These are phyloP conservation scores for Fusarium tjaetaba DNA, from an alignment of 2,329 filamentous ascomycete species.

Conservation along the genomic window DNA sequence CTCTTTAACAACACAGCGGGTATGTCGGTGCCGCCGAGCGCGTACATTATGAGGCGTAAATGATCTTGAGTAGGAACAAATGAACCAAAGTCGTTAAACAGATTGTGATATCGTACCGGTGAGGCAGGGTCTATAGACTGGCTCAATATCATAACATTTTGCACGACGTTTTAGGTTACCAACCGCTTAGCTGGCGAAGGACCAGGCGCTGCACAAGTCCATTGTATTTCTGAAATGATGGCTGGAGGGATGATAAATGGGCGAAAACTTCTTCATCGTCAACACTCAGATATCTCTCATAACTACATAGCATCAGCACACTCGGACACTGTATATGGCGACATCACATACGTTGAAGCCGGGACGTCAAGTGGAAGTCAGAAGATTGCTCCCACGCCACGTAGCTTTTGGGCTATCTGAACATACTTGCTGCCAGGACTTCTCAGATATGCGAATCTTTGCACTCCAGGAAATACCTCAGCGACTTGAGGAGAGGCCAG, in stretches of 20 bases:
- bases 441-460: conserved; percentile 36
- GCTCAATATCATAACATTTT: background rate
- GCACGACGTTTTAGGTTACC: background rate
- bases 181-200: conserved; percentile 13
- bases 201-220: conserved; percentile 37
- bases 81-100: conserved; percentile 24
- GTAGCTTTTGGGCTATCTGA: conserved; percentile 44
- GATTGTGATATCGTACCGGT: no score
- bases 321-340: rapidly evolving
- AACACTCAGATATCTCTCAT: conserved; percentile 47
- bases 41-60: conserved; percentile 33
- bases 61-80: conserved; percentile 36
- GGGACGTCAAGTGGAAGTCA: conserved; percentile 46
- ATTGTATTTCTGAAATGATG: conserved; percentile 16
- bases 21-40: conserved; percentile 32
- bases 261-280: conserved; percentile 44
- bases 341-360: conserved; percentile 43
- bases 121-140: background rate
- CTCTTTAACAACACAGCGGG: conserved; percentile 36
- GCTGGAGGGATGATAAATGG: conserved; percentile 35
- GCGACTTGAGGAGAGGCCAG: conserved; percentile 29
- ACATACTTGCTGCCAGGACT: conserved; percentile 47
- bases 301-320: conserved; percentile 29
- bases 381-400: conserved; percentile 40
- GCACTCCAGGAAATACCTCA: conserved; percentile 14